phyloP scores from a whole-genome alignment of 306 rosid species.

The Casuarina cunninghamiana region DNA sequence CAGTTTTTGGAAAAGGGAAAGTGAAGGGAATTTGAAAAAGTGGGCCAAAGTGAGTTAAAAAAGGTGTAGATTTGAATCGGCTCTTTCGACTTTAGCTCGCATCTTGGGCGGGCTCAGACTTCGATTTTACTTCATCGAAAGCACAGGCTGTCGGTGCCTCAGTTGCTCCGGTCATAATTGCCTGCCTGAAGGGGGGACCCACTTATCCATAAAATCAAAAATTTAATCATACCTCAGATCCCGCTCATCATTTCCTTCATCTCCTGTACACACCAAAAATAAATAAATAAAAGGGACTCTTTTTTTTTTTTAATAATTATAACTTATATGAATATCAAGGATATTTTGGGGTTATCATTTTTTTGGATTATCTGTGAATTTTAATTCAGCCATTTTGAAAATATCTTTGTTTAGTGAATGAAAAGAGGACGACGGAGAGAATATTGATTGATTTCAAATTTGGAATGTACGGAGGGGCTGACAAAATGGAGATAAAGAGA shows the following conservation, averaged over 20 bases:
- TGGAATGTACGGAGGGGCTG: neutral
- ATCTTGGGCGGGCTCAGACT: neutral
- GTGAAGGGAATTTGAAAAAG: neutral
- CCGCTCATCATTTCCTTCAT: conserved; percentile 29
- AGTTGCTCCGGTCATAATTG: conserved; percentile 38
- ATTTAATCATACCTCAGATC: no score
- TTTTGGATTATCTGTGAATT: no score
- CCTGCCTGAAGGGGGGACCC: conserved; percentile 35
- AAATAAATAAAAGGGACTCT: neutral
- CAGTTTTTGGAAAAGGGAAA: no score
- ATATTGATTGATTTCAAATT: conserved; percentile 26
- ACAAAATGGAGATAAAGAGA: conserved; percentile 1
- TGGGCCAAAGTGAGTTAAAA: neutral
- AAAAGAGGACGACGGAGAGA: no score
- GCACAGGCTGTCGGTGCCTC: neutral
- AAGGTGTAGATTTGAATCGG: no score
- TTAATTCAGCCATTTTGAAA: no score
- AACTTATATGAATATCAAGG: no score
- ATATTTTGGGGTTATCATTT: no score
- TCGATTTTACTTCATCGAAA: neutral
- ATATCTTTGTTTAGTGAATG: no score
- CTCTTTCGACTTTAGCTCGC: neutral
- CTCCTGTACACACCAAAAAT: conserved; percentile 20
- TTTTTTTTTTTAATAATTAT: no score
- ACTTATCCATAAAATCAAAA: conserved; percentile 12